Evolutionary conservation across 1,284 basidiomycete genomes (phyloP), one percentile per base, ranked within the genome.

Genomic region (Psilocybe mexicana): DNA sequence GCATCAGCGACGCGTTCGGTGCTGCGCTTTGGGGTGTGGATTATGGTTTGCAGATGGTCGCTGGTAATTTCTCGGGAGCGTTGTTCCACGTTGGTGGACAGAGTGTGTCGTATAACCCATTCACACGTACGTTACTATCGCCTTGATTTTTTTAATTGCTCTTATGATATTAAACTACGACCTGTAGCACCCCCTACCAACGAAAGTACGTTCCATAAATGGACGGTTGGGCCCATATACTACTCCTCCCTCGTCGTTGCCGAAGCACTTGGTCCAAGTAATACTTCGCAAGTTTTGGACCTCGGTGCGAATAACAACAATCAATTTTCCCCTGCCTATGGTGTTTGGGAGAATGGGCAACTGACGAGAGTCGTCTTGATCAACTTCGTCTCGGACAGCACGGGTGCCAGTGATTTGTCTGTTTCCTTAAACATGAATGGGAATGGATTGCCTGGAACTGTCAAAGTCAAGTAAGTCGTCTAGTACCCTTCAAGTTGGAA

Each of bases 1-100:
- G 91, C 0, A 76, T 93, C 24, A 86, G 83, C 54, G 85, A 93
- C 67, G 82, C 79, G 18, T 93, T 90, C 65, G 87, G 83, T 2
- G 84, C 85, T 0, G 82, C 88, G 1, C 75, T 93, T 26, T 93
- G 92, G 92, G 83, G 75, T 0, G 54, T 87, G 36, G 88, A 90
- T 65, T 88, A 86, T 68, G 79, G 75, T 1, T 72, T 89, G 58
- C 78, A 83, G 66, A 80, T 88, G 81, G 87, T 85, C 8, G 77
- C 78, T 61, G 72, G 71, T 57, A 86, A 86, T 65, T 87, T 88
- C 65, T 77, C 78, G 0, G 77, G 77, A 7, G 85, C 80, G 0
- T 62, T 87, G 63, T 73, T 88, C 59, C 86, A 88, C 61, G 75
- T 88, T 59, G 86, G 87, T 73, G 87, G 87, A 43, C 83, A 87